Base-by-base conservation (phyloP, 768 basidiomycete species). In the Termitomyces heimii region DNA sequence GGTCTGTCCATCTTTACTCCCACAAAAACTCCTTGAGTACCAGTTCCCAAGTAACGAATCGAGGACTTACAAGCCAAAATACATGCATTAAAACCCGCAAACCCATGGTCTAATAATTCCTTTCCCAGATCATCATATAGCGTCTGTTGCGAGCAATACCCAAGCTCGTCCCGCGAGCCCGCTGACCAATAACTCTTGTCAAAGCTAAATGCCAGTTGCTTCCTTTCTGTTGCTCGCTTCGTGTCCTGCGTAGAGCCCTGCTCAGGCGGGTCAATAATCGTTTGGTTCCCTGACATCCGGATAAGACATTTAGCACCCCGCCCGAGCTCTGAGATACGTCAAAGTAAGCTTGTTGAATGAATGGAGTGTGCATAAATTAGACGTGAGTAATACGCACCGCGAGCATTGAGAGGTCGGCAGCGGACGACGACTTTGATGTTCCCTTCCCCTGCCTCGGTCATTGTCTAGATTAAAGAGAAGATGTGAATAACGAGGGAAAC, bases 161-260 rank as follows among this genome's bases (percentile, higher is more conserved):
- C 78, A 0, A 92, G 88, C 56, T 97, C 96, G 67, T 94, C 90
- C 65, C 91, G 80, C 10, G 89, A 80, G 1, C 94, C 92, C 14
- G 94, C 94, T 40, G 93, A 94, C 95, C 94, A 96, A 72, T 98
- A 98, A 54, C 89, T 91, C 80, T 95, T 96, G 81, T 98, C 96
- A 63, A 98, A 98, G 60, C 89, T 88, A 72, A 98, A 98, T 0
- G 82, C 71, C 84, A 94, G 89, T 6, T 86, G 82, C 76, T 90
- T 96, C 64, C 92, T 85, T 72, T 97, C 95, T 8, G 89, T 87
- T 18, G 93, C 90, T 66, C 92, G 89, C 66, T 90, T 91, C 20
- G 82, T 70, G 66, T 85, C 82, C 67, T 84, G 85, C 40, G 75
- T 63, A 4, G 86, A 85, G 42, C 88, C 89, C 14, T 70, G 18